Conservation (phyloP, 164 flowering plant species). For the Magnolia officinalis region DNA sequence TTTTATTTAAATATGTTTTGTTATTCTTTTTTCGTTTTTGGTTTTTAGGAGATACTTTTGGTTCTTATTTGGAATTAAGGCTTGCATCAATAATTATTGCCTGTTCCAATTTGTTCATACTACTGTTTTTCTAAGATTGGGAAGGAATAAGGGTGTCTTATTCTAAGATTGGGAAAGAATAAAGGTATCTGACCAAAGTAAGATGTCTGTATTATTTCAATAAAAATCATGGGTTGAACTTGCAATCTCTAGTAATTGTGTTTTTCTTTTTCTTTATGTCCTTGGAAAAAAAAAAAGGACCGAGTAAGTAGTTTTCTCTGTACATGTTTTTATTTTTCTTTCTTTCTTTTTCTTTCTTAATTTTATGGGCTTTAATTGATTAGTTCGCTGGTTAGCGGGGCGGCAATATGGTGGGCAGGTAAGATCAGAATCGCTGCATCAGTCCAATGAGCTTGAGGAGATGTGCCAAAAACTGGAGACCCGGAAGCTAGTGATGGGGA, state of each 20-base stretch:
- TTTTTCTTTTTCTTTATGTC: neutral
- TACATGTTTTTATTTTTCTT: no score
- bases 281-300: neutral
- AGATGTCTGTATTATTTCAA: neutral
- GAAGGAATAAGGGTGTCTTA: no score
- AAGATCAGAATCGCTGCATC: constrained; percentile 51
- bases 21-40: no score
- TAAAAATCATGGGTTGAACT: neutral
- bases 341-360: neutral
- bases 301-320: neutral
- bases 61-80: no score
- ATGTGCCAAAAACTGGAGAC: constrained; percentile 60
- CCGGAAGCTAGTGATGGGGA: constrained; percentile 49
- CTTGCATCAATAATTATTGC: no score
- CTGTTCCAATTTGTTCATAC: no score
- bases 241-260: neutral
- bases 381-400: constrained; percentile 46
- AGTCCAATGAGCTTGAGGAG: constrained; percentile 73
- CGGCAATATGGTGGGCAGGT: constrained; percentile 50
- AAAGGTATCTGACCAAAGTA: neutral
- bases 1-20: no score
- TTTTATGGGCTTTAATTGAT: constrained; percentile 31
- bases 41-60: no score
- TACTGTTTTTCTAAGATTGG: no score
- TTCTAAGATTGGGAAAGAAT: no score